Base-by-base conservation (phyloP, 1,284 basidiomycete species). In the Psilocybe mexicana region DNA sequence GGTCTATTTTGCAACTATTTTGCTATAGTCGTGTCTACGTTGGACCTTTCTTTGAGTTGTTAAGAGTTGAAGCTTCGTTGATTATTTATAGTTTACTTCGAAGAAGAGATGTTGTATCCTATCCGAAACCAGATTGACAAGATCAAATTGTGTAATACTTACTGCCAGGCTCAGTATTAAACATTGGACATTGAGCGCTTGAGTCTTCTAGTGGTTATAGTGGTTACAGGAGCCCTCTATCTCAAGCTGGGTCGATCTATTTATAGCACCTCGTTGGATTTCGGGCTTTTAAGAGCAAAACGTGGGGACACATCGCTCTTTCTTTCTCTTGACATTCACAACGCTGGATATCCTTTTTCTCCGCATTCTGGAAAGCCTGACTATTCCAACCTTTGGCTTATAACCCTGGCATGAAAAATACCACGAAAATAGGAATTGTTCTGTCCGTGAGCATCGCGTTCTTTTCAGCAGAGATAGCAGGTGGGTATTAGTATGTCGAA, bases 401-500 rank as follows among this genome's bases (percentile, higher is more conserved):
- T 33, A 8, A 6, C 30, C 52, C 28, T 38, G 2, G 11, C 24
- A 78, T 80, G 78, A 79, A 79, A 69, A 76, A 74, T 45, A 79
- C 78, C 0, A 79, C 77, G 8, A 71, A 70, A 50, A 72, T 80
- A 44, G 77, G 76, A 1, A 65, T 78, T 26, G 76, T 80, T 11
- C 70, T 81, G 2, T 71, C 61, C 12, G 75, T 80, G 52, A 76
- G 78, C 61, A 63, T 76, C 26, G 64, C 67, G 5, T 81, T 81
- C 68, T 80, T 81, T 57, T 59, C 70, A 33, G 76, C 72, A 35
- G 79, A 80, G 66, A 78, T 81, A 50, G 72, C 72, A 55, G 67
- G 79, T 72, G 61, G 36, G 76, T 66, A 51, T 52, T 42, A 28
- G 8, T 52, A n/a, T 42, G 33, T 23, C 24, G 25, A 38, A 7